These are phyloP conservation scores for Hypoxylon perforatum DNA, from an alignment of 495 filamentous ascomycete genomes.

Conservation along the genomic window DNA sequence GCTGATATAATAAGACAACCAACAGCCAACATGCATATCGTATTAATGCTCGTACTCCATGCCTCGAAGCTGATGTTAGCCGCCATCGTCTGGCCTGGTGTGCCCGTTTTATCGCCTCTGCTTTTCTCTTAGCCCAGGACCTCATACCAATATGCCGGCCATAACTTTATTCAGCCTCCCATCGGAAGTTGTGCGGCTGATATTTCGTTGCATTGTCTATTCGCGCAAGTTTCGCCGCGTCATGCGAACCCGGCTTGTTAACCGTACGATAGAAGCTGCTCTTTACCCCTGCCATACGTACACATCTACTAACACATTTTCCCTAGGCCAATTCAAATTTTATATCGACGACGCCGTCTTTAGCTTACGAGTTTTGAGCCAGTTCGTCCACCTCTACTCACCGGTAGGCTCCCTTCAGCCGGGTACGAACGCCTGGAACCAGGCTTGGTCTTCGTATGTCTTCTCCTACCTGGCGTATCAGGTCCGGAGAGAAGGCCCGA, in stretches of 20 bases:
- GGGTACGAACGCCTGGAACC: neutral
- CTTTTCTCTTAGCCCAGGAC: neutral
- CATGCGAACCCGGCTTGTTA: conserved; percentile 14
- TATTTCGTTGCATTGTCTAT: neutral
- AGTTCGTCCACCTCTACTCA: neutral
- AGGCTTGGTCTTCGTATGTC: neutral
- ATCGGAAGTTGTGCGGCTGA: neutral
- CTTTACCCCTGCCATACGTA: neutral
- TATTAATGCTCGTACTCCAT: neutral
- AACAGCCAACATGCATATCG: neutral
- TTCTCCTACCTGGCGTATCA: neutral
- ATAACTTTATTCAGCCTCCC: conserved; percentile 9
- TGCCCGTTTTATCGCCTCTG: neutral
- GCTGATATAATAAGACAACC: neutral
- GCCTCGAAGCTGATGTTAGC: neutral
- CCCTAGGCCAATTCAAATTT: neutral
- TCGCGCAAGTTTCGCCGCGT: conserved; percentile 10
- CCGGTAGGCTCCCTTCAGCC: neutral
- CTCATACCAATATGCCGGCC: neutral
- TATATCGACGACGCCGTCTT: conserved; percentile 6
- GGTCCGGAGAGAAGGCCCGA: neutral
- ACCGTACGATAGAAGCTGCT: neutral
- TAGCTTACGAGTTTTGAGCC: neutral
- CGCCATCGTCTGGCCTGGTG: neutral
- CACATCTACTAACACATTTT: neutral